Evolutionary conservation across 495 filamentous ascomycete genomes (phyloP), one percentile per base, ranked within the genome.

Genomic region (Xylaria grammica): DNA sequence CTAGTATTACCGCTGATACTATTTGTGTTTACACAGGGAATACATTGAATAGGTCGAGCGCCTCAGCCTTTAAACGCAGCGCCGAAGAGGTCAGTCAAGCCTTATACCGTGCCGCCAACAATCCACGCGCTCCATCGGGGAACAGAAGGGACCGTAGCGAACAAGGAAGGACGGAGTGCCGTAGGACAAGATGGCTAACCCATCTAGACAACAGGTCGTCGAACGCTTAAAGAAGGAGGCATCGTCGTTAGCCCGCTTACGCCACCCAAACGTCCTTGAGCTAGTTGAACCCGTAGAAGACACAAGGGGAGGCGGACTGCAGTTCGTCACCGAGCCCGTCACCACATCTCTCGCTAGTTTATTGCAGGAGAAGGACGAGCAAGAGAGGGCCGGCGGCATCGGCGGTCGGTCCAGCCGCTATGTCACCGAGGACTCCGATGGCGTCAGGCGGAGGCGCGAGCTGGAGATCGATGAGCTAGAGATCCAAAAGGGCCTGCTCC

Each of bases 401-500:
- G 87, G 89, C 46, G 86, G 91, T 13, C 81, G 92, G 65, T 77
- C 86, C 20, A 91, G 90, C 71, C 89, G 92, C 40, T 94, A 89
- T 80, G 91, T 94, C 64, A 87, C 90, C 11, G 92, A 95, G 73
- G 90, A 94, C 62, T 80, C 88, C 1, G 88, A 93, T 55, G 93
- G 91, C 26, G 84, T 81, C 15, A 84, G 90, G 62, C 82, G 87
- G 70, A 81, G 92, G 66, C 85, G 91, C 65, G 96, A 98, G 71
- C 67, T 97, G 2, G 95, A 98, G 72, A 94, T 99, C 62, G 96
- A 99, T 72, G 95, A 99, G 78, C 79, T 99, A 66, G 95, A 99
- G 74, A 95, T 98, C 66, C 95, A 98, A 74, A 98, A 98, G 78
- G 95, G 95, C 0, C 75, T 98, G 45, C 77, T 97, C 51, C 95